Evolutionary conservation across 805 yeast genomes (phyloP).

Genomic region (Hagleromyces aurorensis): DNA sequence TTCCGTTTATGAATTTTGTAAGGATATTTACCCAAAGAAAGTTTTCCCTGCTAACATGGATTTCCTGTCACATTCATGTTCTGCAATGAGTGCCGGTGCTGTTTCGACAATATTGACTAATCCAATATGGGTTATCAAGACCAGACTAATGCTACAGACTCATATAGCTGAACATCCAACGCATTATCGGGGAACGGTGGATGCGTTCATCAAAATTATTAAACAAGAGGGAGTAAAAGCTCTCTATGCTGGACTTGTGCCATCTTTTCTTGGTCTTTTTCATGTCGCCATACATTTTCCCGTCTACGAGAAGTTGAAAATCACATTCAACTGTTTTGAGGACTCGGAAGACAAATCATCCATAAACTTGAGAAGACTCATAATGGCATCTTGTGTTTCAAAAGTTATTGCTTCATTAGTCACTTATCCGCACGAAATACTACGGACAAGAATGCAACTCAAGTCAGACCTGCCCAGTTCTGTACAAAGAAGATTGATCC

Average conservation of each 20-base stretch:
- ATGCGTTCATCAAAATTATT: slow-evolving; percentile 78
- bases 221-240: slow-evolving; percentile 69
- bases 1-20: slow-evolving; percentile 77
- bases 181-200: slow-evolving; percentile 60
- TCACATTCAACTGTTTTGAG: slow-evolving; percentile 34
- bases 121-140: slow-evolving; percentile 97
- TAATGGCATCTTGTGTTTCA: slow-evolving; percentile 67
- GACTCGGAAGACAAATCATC: slow-evolving; percentile 3
- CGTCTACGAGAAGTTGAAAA: slow-evolving; percentile 74
- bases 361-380: slow-evolving; percentile 36
- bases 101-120: slow-evolving; percentile 78
- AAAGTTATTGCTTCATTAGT: slow-evolving; percentile 83
- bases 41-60: slow-evolving; percentile 32
- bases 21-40: slow-evolving; percentile 43
- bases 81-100: slow-evolving; percentile 85
- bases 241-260: slow-evolving; percentile 83
- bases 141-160: slow-evolving; percentile 84
- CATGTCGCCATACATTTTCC: slow-evolving; percentile 98
- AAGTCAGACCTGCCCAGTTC: slow-evolving; percentile 31
- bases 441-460: slow-evolving; percentile 81
- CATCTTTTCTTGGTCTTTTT: slow-evolving; percentile 80
- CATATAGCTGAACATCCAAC: slow-evolving; percentile 22
- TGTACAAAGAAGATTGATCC: slow-evolving; percentile 20
- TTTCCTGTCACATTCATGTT: slow-evolving; percentile 35
- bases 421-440: slow-evolving; percentile 93